phyloP scores from a whole-genome alignment of 2,329 filamentous ascomycete genomes.

The Colletotrichum sp. region DNA sequence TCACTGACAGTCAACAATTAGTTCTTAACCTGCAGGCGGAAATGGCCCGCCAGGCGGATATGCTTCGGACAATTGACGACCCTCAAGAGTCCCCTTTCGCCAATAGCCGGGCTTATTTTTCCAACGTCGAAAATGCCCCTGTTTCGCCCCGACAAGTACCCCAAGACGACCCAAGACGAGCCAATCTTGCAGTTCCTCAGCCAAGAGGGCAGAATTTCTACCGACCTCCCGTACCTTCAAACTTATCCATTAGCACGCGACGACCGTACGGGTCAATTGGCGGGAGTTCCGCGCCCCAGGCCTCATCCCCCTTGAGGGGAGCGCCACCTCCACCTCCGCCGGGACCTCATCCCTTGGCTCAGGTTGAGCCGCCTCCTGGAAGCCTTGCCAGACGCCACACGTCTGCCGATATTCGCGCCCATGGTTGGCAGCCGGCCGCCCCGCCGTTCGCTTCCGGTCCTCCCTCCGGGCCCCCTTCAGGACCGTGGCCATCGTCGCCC shows the following conservation, averaged over 20 bases:
- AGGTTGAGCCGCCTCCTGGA: constrained; percentile 66
- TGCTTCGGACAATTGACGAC: constrained; percentile 63
- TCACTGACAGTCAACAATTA: constrained; percentile 29
- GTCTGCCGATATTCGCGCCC: constrained; percentile 91
- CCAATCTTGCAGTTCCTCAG: constrained; percentile 68
- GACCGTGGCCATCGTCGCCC: constrained; percentile 61
- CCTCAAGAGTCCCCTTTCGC: constrained; percentile 71
- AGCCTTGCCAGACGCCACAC: constrained; percentile 87
- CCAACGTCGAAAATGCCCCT: constrained; percentile 74
- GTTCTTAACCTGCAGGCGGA: constrained; percentile 63
- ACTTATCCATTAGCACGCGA: constrained; percentile 75
- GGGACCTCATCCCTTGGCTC: constrained; percentile 68
- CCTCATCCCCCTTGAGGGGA: constrained; percentile 76
- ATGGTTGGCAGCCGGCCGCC: constrained; percentile 72
- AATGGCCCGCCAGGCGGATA: constrained; percentile 65
- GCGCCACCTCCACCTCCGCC: constrained; percentile 69
- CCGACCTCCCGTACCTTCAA: constrained; percentile 80
- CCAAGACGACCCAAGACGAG: constrained; percentile 81
- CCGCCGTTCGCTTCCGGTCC: constrained; percentile 51
- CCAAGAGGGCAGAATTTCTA: constrained; percentile 67
- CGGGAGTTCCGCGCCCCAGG: constrained; percentile 67
- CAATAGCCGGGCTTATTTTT: constrained; percentile 70
- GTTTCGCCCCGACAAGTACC: constrained; percentile 88
- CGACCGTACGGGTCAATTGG: constrained; percentile 89
- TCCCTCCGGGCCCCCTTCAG: constrained; percentile 56